Conservation (phyloP, 306 rosid species). For the Oxytropis ochrocephala region DNA sequence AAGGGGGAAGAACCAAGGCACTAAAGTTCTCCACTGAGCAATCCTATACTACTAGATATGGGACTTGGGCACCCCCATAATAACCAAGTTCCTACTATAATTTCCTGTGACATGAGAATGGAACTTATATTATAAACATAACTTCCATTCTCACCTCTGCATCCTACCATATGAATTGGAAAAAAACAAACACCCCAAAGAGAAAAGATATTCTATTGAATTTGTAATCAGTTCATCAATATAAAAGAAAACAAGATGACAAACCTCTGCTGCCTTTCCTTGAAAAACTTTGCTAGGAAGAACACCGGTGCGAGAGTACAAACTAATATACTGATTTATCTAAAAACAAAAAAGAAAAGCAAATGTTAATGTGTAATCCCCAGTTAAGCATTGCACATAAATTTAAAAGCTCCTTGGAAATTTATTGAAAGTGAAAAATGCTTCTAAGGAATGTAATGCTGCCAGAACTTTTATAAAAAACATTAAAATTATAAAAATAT, state of each 20-base stretch:
- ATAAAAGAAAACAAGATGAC: slow-evolving; percentile 19
- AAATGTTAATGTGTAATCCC: neutral
- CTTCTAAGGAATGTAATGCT: neutral
- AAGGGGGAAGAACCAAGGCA: too few species aligned
- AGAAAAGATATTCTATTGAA: neutral
- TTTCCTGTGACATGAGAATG: neutral
- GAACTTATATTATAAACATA: neutral
- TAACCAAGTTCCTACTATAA: too few species aligned
- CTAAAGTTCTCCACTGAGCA: too few species aligned
- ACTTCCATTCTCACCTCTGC: neutral
- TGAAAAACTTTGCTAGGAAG: slow-evolving; percentile 75
- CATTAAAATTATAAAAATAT: neutral
- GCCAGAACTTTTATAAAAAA: neutral
- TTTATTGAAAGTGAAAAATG: neutral
- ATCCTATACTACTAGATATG: too few species aligned
- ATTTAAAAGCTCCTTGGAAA: neutral
- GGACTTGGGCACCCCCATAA: too few species aligned
- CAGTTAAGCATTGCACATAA: neutral
- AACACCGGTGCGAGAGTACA: slow-evolving; percentile 66
- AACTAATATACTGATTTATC: slow-evolving; percentile 73
- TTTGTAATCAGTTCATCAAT: slow-evolving; percentile 4
- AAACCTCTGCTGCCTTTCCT: slow-evolving; percentile 77
- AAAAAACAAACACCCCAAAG: neutral
- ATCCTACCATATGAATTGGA: neutral
- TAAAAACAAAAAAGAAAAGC: slow-evolving; percentile 31